Evolutionary conservation across 345 rosid species (phyloP), one percentile per base, ranked within the genome.

Genomic region (Euphorbia lathyris): DNA sequence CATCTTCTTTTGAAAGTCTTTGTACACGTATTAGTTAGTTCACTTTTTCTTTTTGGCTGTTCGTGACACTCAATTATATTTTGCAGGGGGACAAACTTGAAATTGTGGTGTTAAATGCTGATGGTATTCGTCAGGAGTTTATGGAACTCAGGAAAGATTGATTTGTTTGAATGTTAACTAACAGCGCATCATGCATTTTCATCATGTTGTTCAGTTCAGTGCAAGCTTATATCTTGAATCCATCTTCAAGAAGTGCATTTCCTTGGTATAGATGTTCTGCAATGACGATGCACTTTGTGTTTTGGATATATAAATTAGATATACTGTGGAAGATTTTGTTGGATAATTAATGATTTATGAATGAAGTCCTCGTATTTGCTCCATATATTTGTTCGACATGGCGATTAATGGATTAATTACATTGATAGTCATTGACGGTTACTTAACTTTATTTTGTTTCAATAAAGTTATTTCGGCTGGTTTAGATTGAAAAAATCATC

Each of bases 61-160:
- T 67, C 32, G 26, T 55, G 22, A 67, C 26, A 26, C 0, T 53
- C 55, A 22, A 26, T 63, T 53, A 30, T 64, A 19, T 71, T 56
- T n/a, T 73, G 58, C 78, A 92, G 97, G 97, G 97, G 61, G 98
- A 92, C 87, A 87, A 74, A 72, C 90, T 96, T 64, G 91, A 90
- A 80, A 90, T 90, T 32, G 90, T 92, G 56, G 51, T 92, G 65
- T 72, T 92, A 65, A 92, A 86, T 71, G 84, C 88, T 7, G 88
- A 80, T 19, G 95, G 98, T 56, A 83, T 92, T 47, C 92, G 59
- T 36, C 82, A 83, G 8, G 97, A 96, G 68, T 80, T 78, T 75
- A 81, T 93, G 88, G 94, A 88, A 7, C 86, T 96, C 50, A 87
- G 98, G 80, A 86, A 86, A 79, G 97, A 92, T 79, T 92, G 79